phyloP scores from a whole-genome alignment of 805 yeast species.

The Ogataea nonfermentans region DNA sequence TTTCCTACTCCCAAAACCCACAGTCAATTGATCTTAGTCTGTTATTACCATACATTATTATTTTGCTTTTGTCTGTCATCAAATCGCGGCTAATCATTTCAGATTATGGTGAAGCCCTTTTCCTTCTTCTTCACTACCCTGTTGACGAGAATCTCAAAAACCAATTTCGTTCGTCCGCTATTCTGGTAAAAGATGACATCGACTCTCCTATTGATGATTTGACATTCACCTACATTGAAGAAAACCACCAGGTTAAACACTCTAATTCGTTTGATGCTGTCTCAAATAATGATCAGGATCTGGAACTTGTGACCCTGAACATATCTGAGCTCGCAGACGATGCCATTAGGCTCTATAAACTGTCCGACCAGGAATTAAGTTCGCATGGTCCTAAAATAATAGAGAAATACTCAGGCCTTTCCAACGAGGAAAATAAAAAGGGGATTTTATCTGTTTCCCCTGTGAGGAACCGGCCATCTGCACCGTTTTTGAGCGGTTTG shows the following conservation, averaged over 20 bases:
- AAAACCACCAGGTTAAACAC: conserved; percentile 19
- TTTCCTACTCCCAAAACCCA: conserved; percentile 23
- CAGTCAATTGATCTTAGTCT: conserved; percentile 28
- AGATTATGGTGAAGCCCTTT: conserved; percentile 52
- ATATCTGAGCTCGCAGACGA: conserved; percentile 18
- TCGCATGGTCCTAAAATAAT: conserved; percentile 17
- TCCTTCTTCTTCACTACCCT: conserved; percentile 51
- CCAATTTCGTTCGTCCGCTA: conserved; percentile 15
- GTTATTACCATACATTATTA: conserved; percentile 41
- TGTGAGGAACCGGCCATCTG: conserved; percentile 9
- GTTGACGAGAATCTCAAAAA: conserved; percentile 8
- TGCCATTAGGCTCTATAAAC: conserved; percentile 20
- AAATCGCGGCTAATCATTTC: conserved; percentile 44
- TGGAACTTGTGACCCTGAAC: conserved; percentile 12
- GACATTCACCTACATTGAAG: conserved; percentile 26
- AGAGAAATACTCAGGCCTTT: conserved; percentile 23
- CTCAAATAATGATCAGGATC: background rate
- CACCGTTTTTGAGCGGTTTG: conserved; percentile 15
- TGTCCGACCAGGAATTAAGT: conserved; percentile 15
- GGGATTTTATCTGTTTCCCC: conserved; percentile 21
- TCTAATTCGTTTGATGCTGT: conserved; percentile 13
- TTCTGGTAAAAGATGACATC: conserved; percentile 14
- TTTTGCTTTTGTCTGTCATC: conserved; percentile 42
- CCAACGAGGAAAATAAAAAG: conserved; percentile 19
- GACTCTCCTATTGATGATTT: conserved; percentile 12